phyloP scores from a whole-genome alignment of 495 filamentous ascomycete species.

The Penicillium chermesinum region DNA sequence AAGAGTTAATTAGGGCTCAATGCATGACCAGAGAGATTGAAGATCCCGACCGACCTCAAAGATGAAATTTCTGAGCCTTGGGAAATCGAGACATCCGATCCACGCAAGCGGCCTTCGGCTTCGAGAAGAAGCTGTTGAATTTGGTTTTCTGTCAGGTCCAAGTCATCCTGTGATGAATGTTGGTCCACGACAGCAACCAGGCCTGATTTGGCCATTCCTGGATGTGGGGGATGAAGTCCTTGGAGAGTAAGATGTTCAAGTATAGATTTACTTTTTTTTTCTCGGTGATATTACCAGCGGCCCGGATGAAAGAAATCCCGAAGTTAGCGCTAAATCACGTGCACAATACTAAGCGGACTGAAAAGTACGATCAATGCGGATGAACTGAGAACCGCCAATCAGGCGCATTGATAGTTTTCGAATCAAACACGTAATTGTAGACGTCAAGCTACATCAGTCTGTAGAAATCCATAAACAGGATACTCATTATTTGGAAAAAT shows the following conservation, averaged over 20 bases:
- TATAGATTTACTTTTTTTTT: constrained; percentile 15
- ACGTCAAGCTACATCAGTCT: no score
- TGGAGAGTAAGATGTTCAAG: constrained; percentile 1
- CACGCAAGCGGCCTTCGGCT: constrained; percentile 55
- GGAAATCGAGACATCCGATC: constrained; percentile 9
- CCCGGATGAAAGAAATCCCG: constrained; percentile 24
- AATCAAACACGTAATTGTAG: no score
- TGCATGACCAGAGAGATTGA: neutral
- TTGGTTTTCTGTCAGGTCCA: constrained; percentile 47
- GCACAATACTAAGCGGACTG: neutral
- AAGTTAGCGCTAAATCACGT: constrained; percentile 9
- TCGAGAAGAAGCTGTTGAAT: constrained; percentile 58
- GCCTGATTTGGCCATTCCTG: constrained; percentile 20
- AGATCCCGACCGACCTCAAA: constrained; percentile 25
- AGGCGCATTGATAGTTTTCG: no score
- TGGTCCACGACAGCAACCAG: constrained; percentile 3
- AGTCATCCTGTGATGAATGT: constrained; percentile 12
- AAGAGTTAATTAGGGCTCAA: neutral
- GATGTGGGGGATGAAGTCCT: constrained; percentile 10
- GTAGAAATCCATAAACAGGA: no score
- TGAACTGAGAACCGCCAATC: neutral
- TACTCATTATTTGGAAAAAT: no score
- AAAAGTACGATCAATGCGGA: no score
- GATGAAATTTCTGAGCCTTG: constrained; percentile 9
- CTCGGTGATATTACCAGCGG: constrained; percentile 17